Percentiles rank a stretch among this genome's conserved stretches.
These are phyloP conservation scores for Alternaria ventricosa DNA, from an alignment of 2,329 filamentous ascomycete genomes.

Conservation along the genomic window DNA sequence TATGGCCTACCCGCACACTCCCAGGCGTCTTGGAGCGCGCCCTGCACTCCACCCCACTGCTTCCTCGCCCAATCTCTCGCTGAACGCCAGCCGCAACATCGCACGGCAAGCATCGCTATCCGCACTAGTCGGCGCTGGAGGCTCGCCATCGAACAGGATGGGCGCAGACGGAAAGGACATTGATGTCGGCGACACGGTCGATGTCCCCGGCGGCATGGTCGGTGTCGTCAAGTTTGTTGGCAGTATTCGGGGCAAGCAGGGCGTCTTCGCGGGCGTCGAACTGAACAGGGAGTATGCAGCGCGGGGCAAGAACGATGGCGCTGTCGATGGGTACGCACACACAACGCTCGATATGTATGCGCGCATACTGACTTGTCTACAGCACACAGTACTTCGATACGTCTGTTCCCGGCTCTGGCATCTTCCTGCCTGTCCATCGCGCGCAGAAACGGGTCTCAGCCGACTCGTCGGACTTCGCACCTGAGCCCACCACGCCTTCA, in stretches of 20 bases:
- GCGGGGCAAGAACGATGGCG: conserved; percentile 92
- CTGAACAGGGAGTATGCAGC: conserved; percentile 79
- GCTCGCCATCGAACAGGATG: conserved; percentile 52
- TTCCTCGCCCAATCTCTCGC: conserved; percentile 52
- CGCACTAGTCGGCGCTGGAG: conserved; percentile 65
- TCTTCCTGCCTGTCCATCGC: conserved; percentile 89
- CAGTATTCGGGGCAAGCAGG: conserved; percentile 84
- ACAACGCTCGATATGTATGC: not conserved
- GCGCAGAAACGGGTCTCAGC: conserved; percentile 71
- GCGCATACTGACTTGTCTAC: conserved; percentile 16
- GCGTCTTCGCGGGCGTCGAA: conserved; percentile 91
- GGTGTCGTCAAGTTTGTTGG: conserved; percentile 91
- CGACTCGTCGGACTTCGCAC: conserved; percentile 62
- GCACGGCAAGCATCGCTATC: conserved; percentile 75
- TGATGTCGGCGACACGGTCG: conserved; percentile 81
- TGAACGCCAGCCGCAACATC: conserved; percentile 55
- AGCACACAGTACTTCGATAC: conserved; percentile 80
- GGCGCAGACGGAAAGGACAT: conserved; percentile 60
- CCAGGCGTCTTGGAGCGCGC: conserved; percentile 47
- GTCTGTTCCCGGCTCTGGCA: conserved; percentile 78
- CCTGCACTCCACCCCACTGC: conserved; percentile 51
- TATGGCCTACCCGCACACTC: conserved; percentile 53
- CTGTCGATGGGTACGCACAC: conserved; percentile 82
- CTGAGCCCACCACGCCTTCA: conserved; percentile 72
- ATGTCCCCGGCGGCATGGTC: conserved; percentile 92